Evolutionary conservation across 1,284 basidiomycete species (phyloP).

Genomic region (Phellopilus nigrolimitatus): DNA sequence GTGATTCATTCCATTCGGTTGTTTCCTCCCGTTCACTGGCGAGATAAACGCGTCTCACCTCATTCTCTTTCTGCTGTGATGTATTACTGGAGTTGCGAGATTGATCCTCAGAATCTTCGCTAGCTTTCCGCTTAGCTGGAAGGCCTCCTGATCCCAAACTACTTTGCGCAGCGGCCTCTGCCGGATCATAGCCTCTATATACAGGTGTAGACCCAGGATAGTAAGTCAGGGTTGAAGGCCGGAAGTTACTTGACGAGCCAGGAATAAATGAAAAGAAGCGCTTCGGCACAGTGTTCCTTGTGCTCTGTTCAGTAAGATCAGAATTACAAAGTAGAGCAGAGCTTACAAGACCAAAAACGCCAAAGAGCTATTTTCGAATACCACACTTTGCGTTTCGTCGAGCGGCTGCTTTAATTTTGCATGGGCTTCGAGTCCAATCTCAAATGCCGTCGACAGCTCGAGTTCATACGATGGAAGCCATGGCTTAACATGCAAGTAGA

Average conservation of each 20-base stretch:
- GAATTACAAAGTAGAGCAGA: not conserved
- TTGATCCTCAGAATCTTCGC: constrained; percentile 10
- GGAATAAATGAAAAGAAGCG: constrained; percentile 16
- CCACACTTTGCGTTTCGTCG: constrained; percentile 34
- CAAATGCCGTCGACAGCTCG: constrained; percentile 40
- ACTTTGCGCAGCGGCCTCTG: constrained; percentile 1
- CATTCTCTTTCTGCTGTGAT: constrained; percentile 5
- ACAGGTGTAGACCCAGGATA: constrained; percentile 29
- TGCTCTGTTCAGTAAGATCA: not conserved
- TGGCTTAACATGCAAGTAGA: constrained; percentile 31
- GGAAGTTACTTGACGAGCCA: constrained; percentile 8
- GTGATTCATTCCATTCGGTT: not conserved
- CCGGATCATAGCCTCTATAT: constrained; percentile 38
- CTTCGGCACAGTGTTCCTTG: constrained; percentile 9
- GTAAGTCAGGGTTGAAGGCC: constrained; percentile 6
- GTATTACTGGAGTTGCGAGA: not conserved
- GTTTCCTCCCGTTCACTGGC: not conserved
- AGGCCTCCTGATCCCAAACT: constrained; percentile 11
- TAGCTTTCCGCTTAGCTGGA: constrained; percentile 12
- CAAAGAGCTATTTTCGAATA: constrained; percentile 41
- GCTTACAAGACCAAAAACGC: constrained; percentile 38
- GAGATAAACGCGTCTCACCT: constrained; percentile 6
- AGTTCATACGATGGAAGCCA: constrained; percentile 41
- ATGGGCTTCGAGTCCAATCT: constrained; percentile 40
- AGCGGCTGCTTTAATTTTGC: constrained; percentile 45